These are phyloP conservation scores for Suillus subaureus DNA, from an alignment of 768 basidiomycete species.

Conservation along the genomic window DNA sequence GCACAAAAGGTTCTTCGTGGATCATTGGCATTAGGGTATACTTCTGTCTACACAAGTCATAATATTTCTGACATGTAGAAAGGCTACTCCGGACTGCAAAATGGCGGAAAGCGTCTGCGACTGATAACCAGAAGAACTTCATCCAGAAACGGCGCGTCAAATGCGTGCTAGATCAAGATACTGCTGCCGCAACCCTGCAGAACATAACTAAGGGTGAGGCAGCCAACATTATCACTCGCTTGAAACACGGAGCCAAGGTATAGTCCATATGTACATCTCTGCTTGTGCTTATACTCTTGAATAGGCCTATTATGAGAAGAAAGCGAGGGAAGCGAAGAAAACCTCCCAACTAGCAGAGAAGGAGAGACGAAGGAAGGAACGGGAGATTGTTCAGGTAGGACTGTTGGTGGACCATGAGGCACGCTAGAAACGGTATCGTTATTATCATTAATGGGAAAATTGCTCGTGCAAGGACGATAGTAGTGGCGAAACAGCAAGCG, in stretches of 20 bases:
- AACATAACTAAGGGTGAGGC: conserved; percentile 77
- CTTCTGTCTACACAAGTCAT: conserved; percentile 11
- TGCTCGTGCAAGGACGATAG: conserved; percentile 40
- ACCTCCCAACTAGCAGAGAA: conserved; percentile 39
- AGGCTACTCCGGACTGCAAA: conserved; percentile 64
- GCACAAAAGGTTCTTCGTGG: conserved; percentile 55
- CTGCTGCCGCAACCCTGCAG: conserved; percentile 31
- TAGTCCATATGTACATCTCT: conserved; percentile 6
- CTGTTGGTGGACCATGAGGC: conserved; percentile 36
- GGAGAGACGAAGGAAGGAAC: conserved; percentile 52
- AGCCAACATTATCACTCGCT: conserved; percentile 73
- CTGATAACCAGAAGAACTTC: conserved; percentile 59
- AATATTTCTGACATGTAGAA: conserved; percentile 9
- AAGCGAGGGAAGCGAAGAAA: conserved; percentile 43
- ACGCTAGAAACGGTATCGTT: not conserved
- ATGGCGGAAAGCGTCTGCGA: conserved; percentile 68
- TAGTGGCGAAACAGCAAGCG: conserved; percentile 64
- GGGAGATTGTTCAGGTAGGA: conserved; percentile 65
- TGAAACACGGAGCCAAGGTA: conserved; percentile 79
- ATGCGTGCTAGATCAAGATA: conserved; percentile 24
- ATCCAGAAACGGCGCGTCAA: conserved; percentile 54
- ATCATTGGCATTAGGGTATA: conserved; percentile 51
- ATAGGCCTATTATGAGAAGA: conserved; percentile 61
- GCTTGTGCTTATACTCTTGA: conserved; percentile 5
- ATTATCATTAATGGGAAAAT: not conserved